Conservation (phyloP, 78 protist species). For the Dictyostelium firmibasis region DNA sequence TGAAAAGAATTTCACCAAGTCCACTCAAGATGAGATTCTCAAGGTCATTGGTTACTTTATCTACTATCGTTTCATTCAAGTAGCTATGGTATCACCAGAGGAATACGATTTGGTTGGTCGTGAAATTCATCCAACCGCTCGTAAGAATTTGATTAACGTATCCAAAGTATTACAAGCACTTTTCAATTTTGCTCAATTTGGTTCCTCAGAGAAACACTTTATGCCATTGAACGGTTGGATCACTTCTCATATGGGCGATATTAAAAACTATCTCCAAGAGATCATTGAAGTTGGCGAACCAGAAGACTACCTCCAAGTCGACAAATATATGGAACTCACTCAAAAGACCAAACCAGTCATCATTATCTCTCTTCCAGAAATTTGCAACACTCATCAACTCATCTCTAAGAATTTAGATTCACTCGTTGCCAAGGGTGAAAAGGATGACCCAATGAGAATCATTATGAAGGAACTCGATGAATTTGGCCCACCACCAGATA, state of each 20-base stretch:
- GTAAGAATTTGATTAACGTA: conserved; percentile 79
- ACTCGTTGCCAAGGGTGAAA: conserved; percentile 73
- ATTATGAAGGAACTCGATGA: conserved; percentile 86
- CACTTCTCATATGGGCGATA: conserved; percentile 58
- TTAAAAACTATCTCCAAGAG: conserved; percentile 77
- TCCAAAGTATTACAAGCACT: conserved; percentile 83
- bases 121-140: conserved; percentile 65
- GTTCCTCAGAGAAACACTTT: conserved; percentile 80
- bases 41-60: conserved; percentile 82
- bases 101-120: conserved; percentile 76
- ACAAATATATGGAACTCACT: conserved; percentile 84
- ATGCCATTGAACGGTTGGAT: conserved; percentile 82
- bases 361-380: conserved; percentile 76
- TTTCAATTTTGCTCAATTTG: conserved; percentile 84
- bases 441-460: conserved; percentile 82
- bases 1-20: conserved; percentile 77
- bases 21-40: conserved; percentile 79
- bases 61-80: conserved; percentile 89
- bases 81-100: conserved; percentile 86
- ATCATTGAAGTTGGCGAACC: conserved; percentile 84
- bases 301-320: conserved; percentile 87
- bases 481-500: conserved; percentile 78
- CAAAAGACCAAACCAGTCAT: conserved; percentile 86
- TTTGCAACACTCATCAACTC: conserved; percentile 68
- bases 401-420: conserved; percentile 76